Evolutionary conservation across 768 basidiomycete genomes (phyloP), one percentile per base, ranked within the genome.

Genomic region (Scleroderma bovista): DNA sequence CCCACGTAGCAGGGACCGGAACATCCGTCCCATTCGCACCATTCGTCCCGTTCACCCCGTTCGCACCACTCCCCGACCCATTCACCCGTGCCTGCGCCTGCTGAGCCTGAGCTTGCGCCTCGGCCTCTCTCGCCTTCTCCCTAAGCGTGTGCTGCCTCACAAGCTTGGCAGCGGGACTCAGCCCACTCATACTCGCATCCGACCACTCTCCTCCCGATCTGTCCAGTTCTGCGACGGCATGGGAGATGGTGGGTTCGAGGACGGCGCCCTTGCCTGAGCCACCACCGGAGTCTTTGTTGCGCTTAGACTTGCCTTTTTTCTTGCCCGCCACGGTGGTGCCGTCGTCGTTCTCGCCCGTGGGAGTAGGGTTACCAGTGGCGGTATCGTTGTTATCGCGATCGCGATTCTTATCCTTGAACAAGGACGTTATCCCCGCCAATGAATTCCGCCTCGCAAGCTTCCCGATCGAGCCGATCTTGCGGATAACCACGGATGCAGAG

Each of bases 401-500:
- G 26, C 26, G 74, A 57, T 78, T 78, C 66, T 84, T 90, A 64
- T 93, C 91, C 69, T 94, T 95, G 78, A 98, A 96, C 50, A 97
- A 72, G 44, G 87, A 89, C 17, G 93, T 92, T 64, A 97, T 93
- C 24, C 92, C 88, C 47, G 88, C 86, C 36, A 97, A 70, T 33
- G 89, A 92, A 63, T 94, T 95, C 39, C 93, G 76, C 45, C 93
- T 72, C 9, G 92, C 90, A 15, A 96, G 77, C 68, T 88, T 91
- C 29, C 91, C 90, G 70, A 96, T 84, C 34, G 84, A 83, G 3
- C 94, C 89, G 42, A 98, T 83, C 72, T 96, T 98, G 57, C 94
- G 81, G 60, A 96, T 94, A 80, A 98, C 95, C 65, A 97, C 87
- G 39, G 88, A 92, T 19, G 95, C 95, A 45, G 88, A 91, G 55